phyloP scores from a whole-genome alignment of 371 early-diverging fungal species.

The Rhizopus sp. region DNA sequence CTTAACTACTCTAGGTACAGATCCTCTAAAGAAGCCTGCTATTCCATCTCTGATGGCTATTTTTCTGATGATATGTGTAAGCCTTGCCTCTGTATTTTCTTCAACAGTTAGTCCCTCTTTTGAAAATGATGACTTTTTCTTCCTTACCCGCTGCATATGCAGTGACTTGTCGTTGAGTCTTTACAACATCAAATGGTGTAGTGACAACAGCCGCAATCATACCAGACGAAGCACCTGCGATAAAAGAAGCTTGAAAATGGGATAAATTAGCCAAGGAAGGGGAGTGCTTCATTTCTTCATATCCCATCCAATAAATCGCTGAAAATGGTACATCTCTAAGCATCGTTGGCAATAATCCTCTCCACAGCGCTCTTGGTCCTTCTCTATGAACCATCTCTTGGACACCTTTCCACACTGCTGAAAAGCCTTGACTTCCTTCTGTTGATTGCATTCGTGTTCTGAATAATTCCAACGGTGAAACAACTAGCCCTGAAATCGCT shows the following conservation, averaged over 20 bases:
- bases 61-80: slow-evolving; percentile 22
- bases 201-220: slow-evolving; percentile 90
- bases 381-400: slow-evolving; percentile 58
- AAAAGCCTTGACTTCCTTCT: slow-evolving; percentile 53
- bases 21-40: slow-evolving; percentile 40
- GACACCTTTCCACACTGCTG: slow-evolving; percentile 66
- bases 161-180: slow-evolving; percentile 84
- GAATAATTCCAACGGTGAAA: slow-evolving; percentile 92
- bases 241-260: slow-evolving; percentile 63
- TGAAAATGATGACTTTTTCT: neutral
- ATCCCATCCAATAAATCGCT: slow-evolving; percentile 92
- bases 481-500: slow-evolving; percentile 77
- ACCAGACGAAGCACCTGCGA: slow-evolving; percentile 81
- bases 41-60: slow-evolving; percentile 32
- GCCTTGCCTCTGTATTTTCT: slow-evolving; percentile 21
- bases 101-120: neutral
- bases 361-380: slow-evolving; percentile 80
- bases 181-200: slow-evolving; percentile 96
- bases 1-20: slow-evolving; percentile 83
- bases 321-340: slow-evolving; percentile 54
- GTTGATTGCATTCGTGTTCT: slow-evolving; percentile 89
- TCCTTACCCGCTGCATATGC: slow-evolving; percentile 20
- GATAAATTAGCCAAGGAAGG: slow-evolving; percentile 26
- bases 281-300: slow-evolving; percentile 68
- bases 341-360: slow-evolving; percentile 57